Percentiles rank a stretch among this genome's conserved stretches.
Conservation (phyloP, 2,329 filamentous ascomycete genomes). For the Penicillium sp. region DNA sequence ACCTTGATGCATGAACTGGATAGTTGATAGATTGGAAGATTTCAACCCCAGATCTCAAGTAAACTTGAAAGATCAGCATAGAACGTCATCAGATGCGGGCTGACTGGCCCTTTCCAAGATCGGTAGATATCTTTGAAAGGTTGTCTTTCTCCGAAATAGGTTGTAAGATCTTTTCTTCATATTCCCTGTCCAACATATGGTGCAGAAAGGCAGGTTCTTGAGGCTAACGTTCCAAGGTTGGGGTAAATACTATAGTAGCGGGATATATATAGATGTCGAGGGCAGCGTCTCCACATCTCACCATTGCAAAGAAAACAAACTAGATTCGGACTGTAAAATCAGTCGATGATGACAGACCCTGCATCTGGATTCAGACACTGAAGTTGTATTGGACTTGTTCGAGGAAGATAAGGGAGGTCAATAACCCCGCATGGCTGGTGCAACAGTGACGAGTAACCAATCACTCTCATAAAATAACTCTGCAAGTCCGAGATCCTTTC, state of each 20-base stretch:
- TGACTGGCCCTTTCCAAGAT: conserved; percentile 1
- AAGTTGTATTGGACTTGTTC: too few relatives aligned
- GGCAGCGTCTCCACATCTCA: background rate
- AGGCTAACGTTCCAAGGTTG: background rate
- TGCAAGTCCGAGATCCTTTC: background rate
- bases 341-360: background rate
- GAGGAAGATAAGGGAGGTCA: background rate
- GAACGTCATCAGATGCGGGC: conserved; percentile 14
- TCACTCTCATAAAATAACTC: background rate
- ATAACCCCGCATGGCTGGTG: background rate
- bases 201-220: background rate
- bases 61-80: conserved; percentile 6
- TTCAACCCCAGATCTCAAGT: background rate
- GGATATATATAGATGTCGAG: background rate
- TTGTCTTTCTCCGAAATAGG: background rate
- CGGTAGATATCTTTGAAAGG: background rate
- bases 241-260: background rate
- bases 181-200: background rate
- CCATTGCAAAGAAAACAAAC: background rate
- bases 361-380: background rate
- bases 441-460: background rate
- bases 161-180: background rate
- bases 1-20: conserved; percentile 1
- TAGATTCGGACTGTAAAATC: background rate
- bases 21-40: background rate